phyloP scores from a whole-genome alignment of 1,284 basidiomycete species.

The Porphyrellus sp. region DNA sequence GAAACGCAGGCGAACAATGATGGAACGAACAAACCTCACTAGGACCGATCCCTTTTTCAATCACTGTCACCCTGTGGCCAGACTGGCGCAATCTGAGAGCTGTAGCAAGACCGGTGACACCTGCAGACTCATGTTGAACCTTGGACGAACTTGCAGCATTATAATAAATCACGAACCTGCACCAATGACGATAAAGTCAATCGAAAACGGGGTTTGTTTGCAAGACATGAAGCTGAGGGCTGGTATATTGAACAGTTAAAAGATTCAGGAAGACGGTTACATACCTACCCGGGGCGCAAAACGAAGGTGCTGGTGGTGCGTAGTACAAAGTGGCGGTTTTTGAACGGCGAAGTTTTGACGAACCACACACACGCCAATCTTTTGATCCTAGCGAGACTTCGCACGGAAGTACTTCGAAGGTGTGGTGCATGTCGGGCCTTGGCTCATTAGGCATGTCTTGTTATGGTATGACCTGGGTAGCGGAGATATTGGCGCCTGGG shows the following conservation, averaged over 20 bases:
- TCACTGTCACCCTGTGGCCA: slow-evolving; percentile 50
- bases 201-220: slow-evolving; percentile 31
- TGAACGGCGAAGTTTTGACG: slow-evolving; percentile 16
- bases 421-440: neutral
- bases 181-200: slow-evolving; percentile 49
- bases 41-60: slow-evolving; percentile 41
- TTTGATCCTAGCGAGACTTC: slow-evolving; percentile 25
- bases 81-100: slow-evolving; percentile 47
- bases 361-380: slow-evolving; percentile 3
- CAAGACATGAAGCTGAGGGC: slow-evolving; percentile 13
- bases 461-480: slow-evolving; percentile 11
- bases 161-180: slow-evolving; percentile 39
- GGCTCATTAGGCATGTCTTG: slow-evolving; percentile 1
- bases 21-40: slow-evolving; percentile 17
- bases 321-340: slow-evolving; percentile 16
- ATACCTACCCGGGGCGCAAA: neutral
- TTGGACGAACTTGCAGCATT: neutral
- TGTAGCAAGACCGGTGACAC: slow-evolving; percentile 47
- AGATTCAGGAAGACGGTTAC: neutral
- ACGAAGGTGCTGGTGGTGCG: neutral
- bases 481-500: slow-evolving; percentile 8
- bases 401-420: slow-evolving; percentile 17
- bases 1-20: neutral
- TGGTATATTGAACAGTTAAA: neutral
- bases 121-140: slow-evolving; percentile 23